Evolutionary conservation across 352 stramenopile genomes (phyloP).

Genomic region (Thalassiosira delicatula): DNA sequence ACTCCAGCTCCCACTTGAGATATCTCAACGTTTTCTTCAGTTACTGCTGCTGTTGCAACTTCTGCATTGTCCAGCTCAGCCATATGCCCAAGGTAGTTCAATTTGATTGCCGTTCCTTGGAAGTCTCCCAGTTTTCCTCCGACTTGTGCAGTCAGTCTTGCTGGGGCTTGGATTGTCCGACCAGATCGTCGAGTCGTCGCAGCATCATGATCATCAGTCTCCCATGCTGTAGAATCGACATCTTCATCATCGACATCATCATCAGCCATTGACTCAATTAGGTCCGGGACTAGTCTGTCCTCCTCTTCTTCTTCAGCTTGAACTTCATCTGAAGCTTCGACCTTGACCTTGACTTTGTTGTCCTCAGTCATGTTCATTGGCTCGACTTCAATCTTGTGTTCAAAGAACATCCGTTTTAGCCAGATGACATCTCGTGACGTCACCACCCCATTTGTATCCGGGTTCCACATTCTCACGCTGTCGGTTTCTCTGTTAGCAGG

Average conservation of each 20-base stretch:
- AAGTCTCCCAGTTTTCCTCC: neutral
- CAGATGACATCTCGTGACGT: neutral
- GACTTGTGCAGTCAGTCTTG: neutral
- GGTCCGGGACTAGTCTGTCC: no score
- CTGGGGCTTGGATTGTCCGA: no score
- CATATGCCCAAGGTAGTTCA: neutral
- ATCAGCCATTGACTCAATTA: neutral
- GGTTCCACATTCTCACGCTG: neutral
- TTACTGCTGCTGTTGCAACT: neutral
- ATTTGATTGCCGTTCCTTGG: neutral
- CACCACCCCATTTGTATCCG: neutral
- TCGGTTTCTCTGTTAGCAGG: neutral
- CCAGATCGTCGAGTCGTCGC: no score
- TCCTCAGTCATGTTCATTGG: neutral
- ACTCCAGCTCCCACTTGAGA: neutral
- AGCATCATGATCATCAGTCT: no score
- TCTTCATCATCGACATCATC: neutral
- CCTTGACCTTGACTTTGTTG: neutral
- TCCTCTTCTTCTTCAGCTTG: neutral
- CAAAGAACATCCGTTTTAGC: neutral
- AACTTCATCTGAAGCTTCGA: neutral
- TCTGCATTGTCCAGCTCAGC: constrained; percentile 3
- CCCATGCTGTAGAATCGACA: neutral
- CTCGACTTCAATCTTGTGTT: neutral
- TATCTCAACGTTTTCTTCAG: neutral